Evolutionary conservation across 768 basidiomycete genomes (phyloP).

Genomic region (Amanita pseudoporphyria): DNA sequence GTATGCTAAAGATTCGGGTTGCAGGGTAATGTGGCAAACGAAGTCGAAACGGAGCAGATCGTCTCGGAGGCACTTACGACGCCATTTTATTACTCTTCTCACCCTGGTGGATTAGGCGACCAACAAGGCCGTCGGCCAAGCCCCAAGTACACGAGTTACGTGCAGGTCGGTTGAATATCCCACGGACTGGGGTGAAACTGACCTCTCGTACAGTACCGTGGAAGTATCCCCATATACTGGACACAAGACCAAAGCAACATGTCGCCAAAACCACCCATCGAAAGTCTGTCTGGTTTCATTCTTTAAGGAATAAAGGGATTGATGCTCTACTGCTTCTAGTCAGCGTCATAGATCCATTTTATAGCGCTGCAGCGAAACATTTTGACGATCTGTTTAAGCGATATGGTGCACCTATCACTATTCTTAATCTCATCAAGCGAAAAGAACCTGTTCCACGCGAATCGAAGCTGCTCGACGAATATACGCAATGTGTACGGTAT

Average conservation of each 20-base stretch:
- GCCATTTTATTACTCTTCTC: constrained; percentile 71
- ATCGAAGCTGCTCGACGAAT: constrained; percentile 83
- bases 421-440: constrained; percentile 91
- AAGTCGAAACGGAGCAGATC: constrained; percentile 98
- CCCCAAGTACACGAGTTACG: constrained; percentile 90
- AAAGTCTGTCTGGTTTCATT: constrained; percentile 50
- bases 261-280: constrained; percentile 91
- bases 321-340: constrained; percentile 37
- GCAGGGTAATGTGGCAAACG: constrained; percentile 98
- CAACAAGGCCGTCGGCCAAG: constrained; percentile 45
- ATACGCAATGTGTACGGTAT: constrained; percentile 85
- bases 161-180: constrained; percentile 50
- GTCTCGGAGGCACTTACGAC: constrained; percentile 86
- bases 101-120: constrained; percentile 20
- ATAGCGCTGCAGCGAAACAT: constrained; percentile 84
- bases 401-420: constrained; percentile 84
- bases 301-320: constrained; percentile 5
- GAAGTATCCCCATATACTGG: constrained; percentile 96
- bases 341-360: constrained; percentile 91
- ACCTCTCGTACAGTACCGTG: constrained; percentile 56
- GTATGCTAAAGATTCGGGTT: not conserved
- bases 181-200: not conserved
- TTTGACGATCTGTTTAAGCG: constrained; percentile 86
- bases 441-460: constrained; percentile 74
- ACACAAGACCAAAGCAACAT: constrained; percentile 87